Evolutionary conservation across 2,329 filamentous ascomycete genomes (phyloP), one percentile per base, ranked within the genome.

Genomic region (Dichotomopilus funicola): DNA sequence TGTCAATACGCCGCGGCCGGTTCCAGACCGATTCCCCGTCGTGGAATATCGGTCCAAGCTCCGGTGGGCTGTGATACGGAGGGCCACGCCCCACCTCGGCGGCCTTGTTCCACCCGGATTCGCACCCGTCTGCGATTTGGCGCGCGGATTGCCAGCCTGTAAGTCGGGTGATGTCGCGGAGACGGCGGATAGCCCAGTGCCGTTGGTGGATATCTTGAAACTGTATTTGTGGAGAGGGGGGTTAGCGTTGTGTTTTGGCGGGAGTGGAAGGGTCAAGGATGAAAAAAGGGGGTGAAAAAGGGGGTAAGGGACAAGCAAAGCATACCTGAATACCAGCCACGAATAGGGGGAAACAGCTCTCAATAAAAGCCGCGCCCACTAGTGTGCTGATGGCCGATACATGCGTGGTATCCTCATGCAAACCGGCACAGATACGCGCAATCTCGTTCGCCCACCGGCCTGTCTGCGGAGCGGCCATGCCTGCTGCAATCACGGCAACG

Each of bases 71-170:
- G 50, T 73, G 70, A 67, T 95, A 96, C 0, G 83, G 83, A 4
- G 91, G 90, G 0, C 91, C 92, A 46, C 83, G 79, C 0, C 88
- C 88, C 63, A 87, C 75, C 59, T 85, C 80, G 3, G 82, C 87
- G 0, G 87, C 85, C 66, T 86, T 88, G 57, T 81, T 78, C 94
- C 94, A 99, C 0, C 84, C 80, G 2, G 84, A 86, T 70, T 97
- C 91, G 68, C 90, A 95, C 1, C 90, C 91, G 49, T 82, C 78
- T 0, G 89, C 89, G 60, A 96, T 92, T 42, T 91, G 83, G 37
- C 83, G 80, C 1, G 90, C 88, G 1, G 87, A 90, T 64, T 90
- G 87, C 88, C 90, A 96, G 0, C 94, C 94, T 0, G 90, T 96
- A 6, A 94, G 76, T 1, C 85, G 82, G 2, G 87, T 82, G 41